A percentile compares a stretch with the other conserved stretches of the same genome.
Conservation (phyloP, 2,329 filamentous ascomycete genomes). For the Chaetomium strumarium region DNA sequence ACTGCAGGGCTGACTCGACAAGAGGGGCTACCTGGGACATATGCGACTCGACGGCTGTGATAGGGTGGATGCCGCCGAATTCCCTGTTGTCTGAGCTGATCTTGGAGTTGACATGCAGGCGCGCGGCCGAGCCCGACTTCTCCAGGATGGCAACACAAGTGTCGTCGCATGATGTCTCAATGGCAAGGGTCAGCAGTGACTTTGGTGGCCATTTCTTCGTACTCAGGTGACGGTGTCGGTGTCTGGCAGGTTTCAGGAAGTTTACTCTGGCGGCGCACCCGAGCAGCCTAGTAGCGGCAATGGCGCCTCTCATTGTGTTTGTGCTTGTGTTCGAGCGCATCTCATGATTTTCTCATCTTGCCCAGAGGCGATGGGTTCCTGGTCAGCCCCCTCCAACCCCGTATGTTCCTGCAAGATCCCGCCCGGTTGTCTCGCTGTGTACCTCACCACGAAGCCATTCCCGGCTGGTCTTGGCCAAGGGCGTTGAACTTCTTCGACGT, state of each 20-base stretch:
- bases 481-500: too few relatives aligned
- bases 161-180: conserved; percentile 88
- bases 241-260: background rate
- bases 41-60: conserved; percentile 70
- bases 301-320: background rate
- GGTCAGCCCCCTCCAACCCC: too few relatives aligned
- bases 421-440: too few relatives aligned
- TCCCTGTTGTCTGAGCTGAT: conserved; percentile 72
- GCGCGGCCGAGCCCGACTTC: conserved; percentile 43
- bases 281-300: background rate
- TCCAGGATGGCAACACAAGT: conserved; percentile 81
- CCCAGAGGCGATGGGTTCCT: too few relatives aligned
- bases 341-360: too few relatives aligned
- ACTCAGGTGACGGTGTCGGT: background rate
- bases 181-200: conserved; percentile 37
- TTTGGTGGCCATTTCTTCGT: background rate
- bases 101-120: conserved; percentile 72
- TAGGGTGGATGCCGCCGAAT: conserved; percentile 74
- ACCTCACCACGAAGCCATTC: too few relatives aligned
- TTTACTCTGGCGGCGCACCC: background rate
- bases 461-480: too few relatives aligned
- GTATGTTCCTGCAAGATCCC: too few relatives aligned
- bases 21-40: conserved; percentile 63
- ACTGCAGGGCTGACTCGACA: conserved; percentile 55
- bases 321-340: too few relatives aligned